Evolutionary conservation across 2,329 filamentous ascomycete genomes (phyloP).

Genomic region (Orbilia blumenaviensis): DNA sequence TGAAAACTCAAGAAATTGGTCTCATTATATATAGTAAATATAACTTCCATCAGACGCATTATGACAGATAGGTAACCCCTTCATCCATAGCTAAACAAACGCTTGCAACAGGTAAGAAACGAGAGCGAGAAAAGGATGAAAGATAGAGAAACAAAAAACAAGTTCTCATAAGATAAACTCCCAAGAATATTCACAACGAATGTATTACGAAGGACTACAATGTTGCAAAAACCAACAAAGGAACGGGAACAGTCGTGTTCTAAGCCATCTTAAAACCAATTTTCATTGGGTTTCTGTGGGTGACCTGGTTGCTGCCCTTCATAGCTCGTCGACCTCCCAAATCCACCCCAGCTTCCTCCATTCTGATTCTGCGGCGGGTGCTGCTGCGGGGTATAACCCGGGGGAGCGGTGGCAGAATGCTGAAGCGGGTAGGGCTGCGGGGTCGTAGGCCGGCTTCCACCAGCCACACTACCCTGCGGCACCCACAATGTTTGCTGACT

Average conservation of each 20-base stretch:
- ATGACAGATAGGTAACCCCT: neutral
- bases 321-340: slow-evolving; percentile 24
- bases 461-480: slow-evolving; percentile 28
- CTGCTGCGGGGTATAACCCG: slow-evolving; percentile 41
- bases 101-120: neutral
- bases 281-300: slow-evolving; percentile 42
- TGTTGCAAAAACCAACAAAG: neutral
- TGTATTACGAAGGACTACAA: slow-evolving; percentile 14
- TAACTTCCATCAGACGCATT: neutral
- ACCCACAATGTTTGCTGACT: slow-evolving; percentile 52
- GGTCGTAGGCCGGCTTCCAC: slow-evolving; percentile 36
- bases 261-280: slow-evolving; percentile 49
- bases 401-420: slow-evolving; percentile 41
- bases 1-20: neutral
- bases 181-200: slow-evolving; percentile 21
- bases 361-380: slow-evolving; percentile 14
- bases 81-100: neutral
- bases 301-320: slow-evolving; percentile 21
- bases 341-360: slow-evolving; percentile 42
- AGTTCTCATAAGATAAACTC: neutral
- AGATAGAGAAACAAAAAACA: neutral
- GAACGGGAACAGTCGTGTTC: neutral
- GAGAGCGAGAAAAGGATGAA: neutral
- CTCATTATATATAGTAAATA: neutral
- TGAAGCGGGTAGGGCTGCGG: slow-evolving; percentile 37